Evolutionary conservation across 78 protist species (phyloP).

Genomic region (Tieghemostelium lacteum): DNA sequence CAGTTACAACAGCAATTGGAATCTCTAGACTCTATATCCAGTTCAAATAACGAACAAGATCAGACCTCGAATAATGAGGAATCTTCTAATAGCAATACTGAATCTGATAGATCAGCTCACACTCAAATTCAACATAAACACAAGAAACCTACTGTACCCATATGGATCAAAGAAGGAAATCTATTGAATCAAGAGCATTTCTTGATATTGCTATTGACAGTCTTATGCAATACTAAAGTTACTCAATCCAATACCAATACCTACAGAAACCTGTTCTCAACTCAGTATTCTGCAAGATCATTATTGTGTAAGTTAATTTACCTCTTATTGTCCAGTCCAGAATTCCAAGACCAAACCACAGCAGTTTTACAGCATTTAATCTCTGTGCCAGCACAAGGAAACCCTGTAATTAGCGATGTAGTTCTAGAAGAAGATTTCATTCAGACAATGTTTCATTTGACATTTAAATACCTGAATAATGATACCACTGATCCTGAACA

Average conservation of each 20-base stretch:
- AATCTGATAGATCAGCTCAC: conserved; percentile 1
- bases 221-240: conserved; percentile 22
- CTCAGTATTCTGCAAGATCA: conserved; percentile 64
- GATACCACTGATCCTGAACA: not conserved
- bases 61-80: conserved; percentile 48
- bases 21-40: not conserved
- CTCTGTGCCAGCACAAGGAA: not conserved
- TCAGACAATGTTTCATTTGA: conserved; percentile 14
- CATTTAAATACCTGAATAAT: conserved; percentile 7
- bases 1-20: not conserved
- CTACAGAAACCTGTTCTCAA: conserved; percentile 35
- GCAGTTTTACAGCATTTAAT: not conserved
- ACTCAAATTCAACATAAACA: not conserved
- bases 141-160: conserved; percentile 21
- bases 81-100: conserved; percentile 35
- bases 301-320: conserved; percentile 45
- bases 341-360: conserved; percentile 6
- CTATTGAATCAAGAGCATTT: conserved; percentile 30
- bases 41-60: not conserved
- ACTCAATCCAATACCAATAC: conserved; percentile 28
- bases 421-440: conserved; percentile 59
- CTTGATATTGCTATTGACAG: not conserved
- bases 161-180: conserved; percentile 69
- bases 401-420: conserved; percentile 15
- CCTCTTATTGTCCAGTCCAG: not conserved